phyloP scores from a whole-genome alignment of 805 yeast species.

The Tetrapisispora arboricola region DNA sequence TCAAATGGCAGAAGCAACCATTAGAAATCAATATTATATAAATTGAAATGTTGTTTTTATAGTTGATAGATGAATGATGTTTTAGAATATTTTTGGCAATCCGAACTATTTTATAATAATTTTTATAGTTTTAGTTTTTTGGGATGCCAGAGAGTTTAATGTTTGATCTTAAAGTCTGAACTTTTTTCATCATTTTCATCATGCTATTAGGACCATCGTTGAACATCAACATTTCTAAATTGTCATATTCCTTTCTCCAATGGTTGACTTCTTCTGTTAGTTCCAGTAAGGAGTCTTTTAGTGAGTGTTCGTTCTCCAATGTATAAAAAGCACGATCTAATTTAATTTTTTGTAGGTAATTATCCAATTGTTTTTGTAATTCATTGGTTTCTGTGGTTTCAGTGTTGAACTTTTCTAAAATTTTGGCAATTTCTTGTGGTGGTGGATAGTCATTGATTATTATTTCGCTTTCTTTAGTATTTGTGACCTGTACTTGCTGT shows the following conservation, averaged over 20 bases:
- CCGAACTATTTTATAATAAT: background rate
- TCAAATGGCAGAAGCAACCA: too few species aligned
- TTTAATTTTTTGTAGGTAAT: slow-evolving; percentile 21
- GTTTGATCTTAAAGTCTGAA: slow-evolving; percentile 15
- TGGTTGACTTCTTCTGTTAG: slow-evolving; percentile 20
- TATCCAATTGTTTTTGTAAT: slow-evolving; percentile 11
- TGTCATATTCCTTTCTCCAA: slow-evolving; percentile 26
- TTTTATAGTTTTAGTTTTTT: background rate
- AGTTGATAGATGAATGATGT: too few species aligned
- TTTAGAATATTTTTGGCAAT: too few species aligned
- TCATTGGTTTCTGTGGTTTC: slow-evolving; percentile 8
- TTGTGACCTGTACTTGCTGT: slow-evolving; percentile 18
- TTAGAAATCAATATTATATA: too few species aligned
- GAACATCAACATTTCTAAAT: slow-evolving; percentile 24
- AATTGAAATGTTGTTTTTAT: too few species aligned
- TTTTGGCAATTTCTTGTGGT: slow-evolving; percentile 11
- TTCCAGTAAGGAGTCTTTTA: slow-evolving; percentile 14
- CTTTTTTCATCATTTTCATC: slow-evolving; percentile 20
- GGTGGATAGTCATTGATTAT: slow-evolving; percentile 17
- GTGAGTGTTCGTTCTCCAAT: slow-evolving; percentile 22
- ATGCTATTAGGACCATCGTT: slow-evolving; percentile 25
- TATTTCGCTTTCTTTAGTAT: slow-evolving; percentile 12
- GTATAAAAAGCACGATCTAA: slow-evolving; percentile 24
- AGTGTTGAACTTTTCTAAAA: slow-evolving; percentile 14
- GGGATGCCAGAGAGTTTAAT: background rate